phyloP scores from a whole-genome alignment of 306 rosid genomes.

The Dalbergia cochinchinensis region DNA sequence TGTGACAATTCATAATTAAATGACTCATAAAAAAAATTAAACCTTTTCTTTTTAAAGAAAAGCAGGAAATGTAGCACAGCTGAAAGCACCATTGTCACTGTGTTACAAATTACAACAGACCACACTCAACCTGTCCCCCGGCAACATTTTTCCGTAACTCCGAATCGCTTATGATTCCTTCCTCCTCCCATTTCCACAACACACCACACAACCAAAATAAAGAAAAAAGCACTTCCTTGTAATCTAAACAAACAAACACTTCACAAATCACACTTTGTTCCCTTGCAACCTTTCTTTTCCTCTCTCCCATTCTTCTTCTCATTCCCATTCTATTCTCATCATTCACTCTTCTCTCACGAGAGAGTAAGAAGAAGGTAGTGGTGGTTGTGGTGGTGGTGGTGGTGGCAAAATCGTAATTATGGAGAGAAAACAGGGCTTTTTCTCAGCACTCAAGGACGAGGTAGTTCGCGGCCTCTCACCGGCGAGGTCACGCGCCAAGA shows the following conservation, averaged over 20 bases:
- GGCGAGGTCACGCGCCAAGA: slow-evolving; percentile 75
- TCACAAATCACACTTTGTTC: not conserved
- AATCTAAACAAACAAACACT: not conserved
- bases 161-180: slow-evolving; percentile 28
- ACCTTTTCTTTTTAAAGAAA: no score
- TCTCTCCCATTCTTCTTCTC: not conserved
- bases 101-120: not conserved
- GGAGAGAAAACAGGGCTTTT: slow-evolving; percentile 95
- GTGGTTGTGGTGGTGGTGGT: slow-evolving; percentile 20
- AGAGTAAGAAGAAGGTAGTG: not conserved
- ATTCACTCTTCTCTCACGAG: not conserved
- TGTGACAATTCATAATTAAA: no score
- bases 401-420: slow-evolving; percentile 46
- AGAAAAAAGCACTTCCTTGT: not conserved
- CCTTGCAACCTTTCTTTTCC: not conserved
- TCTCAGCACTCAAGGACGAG: slow-evolving; percentile 81
- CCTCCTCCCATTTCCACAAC: no score
- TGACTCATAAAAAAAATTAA: no score
- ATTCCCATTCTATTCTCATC: not conserved
- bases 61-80: no score
- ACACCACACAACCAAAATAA: no score
- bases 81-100: no score
- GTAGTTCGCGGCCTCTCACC: slow-evolving; percentile 92
- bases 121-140: slow-evolving; percentile 56
- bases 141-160: slow-evolving; percentile 46